Conservation (phyloP, 2,329 filamentous ascomycete species). For the Cercospora janseana region DNA sequence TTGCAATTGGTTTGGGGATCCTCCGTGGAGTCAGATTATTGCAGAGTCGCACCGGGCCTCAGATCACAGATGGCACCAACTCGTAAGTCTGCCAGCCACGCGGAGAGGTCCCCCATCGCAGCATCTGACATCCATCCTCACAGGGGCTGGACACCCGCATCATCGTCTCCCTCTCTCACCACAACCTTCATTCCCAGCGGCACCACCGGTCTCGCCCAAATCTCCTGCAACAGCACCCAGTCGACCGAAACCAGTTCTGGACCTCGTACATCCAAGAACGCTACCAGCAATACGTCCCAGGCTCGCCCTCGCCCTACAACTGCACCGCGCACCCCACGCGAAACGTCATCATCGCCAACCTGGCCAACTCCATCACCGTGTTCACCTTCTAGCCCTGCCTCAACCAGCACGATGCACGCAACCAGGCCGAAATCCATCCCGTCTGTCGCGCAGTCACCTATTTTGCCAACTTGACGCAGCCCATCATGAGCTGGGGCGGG, state of each 20-base stretch:
- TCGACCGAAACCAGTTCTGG: conserved; percentile 4
- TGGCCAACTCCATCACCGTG: conserved; percentile 16
- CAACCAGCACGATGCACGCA: conserved; percentile 14
- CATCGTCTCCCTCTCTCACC: conserved; percentile 4
- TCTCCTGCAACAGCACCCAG: conserved; percentile 17
- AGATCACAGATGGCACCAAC: neutral
- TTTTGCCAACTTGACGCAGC: conserved; percentile 17
- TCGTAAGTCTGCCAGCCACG: neutral
- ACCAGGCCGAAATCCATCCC: conserved; percentile 7
- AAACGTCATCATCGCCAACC: conserved; percentile 17
- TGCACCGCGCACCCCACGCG: too few species aligned
- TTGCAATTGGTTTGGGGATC: conserved; percentile 17
- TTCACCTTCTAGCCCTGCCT: conserved; percentile 19
- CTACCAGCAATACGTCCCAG: conserved; percentile 15
- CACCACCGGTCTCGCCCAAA: conserved; percentile 20
- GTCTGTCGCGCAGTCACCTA: conserved; percentile 20
- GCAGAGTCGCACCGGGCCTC: conserved; percentile 2
- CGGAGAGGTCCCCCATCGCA: neutral
- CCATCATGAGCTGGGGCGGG: conserved; percentile 17
- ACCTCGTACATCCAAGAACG: conserved; percentile 16
- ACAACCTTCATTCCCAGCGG: conserved; percentile 16
- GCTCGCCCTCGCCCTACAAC: conserved; percentile 17
- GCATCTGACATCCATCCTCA: neutral
- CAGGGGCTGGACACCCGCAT: neutral
- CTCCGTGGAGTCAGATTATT: conserved; percentile 14